Evolutionary conservation across 75 land plant genomes (phyloP).

Genomic region (Ceratopteris richardii): DNA sequence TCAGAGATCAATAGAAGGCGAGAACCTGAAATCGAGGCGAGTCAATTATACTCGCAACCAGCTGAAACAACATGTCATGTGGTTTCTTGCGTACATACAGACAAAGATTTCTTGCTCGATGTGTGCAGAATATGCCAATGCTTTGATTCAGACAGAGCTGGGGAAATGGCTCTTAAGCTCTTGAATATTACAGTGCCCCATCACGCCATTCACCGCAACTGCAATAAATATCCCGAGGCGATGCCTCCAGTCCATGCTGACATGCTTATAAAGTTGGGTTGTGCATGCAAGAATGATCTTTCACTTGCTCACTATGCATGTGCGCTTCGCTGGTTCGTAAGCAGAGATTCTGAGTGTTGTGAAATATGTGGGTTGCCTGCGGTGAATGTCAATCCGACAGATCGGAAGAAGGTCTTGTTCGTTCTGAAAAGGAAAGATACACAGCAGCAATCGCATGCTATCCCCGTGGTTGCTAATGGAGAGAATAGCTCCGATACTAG

Average conservation of each 20-base stretch:
- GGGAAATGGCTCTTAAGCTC: no score
- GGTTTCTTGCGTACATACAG: no score
- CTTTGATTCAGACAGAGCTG: no score
- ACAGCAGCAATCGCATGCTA: not conserved
- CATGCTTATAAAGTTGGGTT: conserved; percentile 50
- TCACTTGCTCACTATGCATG: conserved; percentile 65
- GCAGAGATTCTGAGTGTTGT: conserved; percentile 60
- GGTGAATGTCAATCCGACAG: conserved; percentile 35
- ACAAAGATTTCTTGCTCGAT: no score
- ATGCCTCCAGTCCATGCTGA: conserved; percentile 8
- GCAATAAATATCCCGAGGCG: no score
- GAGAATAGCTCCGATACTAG: not conserved
- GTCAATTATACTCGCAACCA: no score
- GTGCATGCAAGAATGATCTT: conserved; percentile 70
- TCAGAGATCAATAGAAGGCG: no score
- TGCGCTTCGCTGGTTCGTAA: conserved; percentile 70
- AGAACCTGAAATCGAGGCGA: no score
- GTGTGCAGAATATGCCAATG: no score
- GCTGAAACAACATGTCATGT: no score
- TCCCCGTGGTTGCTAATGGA: not conserved
- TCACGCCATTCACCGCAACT: no score
- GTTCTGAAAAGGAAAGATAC: conserved; percentile 33
- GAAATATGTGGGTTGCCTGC: conserved; percentile 63
- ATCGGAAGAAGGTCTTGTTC: conserved; percentile 47
- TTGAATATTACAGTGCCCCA: no score